phyloP scores from a whole-genome alignment of 805 yeast genomes.

The Ogataea wickerhamii region DNA sequence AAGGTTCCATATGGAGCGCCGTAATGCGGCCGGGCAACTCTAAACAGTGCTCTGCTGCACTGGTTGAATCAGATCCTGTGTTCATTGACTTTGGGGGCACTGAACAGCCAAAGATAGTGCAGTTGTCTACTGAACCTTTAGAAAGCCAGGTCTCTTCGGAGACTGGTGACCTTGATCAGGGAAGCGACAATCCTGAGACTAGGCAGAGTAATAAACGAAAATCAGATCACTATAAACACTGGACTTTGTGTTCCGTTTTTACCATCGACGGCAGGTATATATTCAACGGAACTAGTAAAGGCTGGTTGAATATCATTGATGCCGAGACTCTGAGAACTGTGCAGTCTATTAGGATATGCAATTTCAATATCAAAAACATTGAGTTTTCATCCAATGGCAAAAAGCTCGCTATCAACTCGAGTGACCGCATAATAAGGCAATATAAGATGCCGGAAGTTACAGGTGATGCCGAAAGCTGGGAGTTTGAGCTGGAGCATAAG shows the following conservation, averaged over 20 bases:
- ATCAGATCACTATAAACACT: constrained; percentile 30
- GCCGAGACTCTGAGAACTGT: constrained; percentile 33
- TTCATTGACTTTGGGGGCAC: constrained; percentile 40
- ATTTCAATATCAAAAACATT: constrained; percentile 68
- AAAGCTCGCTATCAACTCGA: constrained; percentile 68
- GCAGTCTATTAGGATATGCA: constrained; percentile 49
- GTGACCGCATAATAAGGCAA: constrained; percentile 74
- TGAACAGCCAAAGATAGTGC: constrained; percentile 11
- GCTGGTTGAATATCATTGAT: constrained; percentile 57
- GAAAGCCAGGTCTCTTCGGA: constrained; percentile 4
- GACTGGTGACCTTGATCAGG: constrained; percentile 14
- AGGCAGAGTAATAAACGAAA: constrained; percentile 15
- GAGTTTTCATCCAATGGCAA: constrained; percentile 55
- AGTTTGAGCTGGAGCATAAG: constrained; percentile 66
- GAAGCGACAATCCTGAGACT: constrained; percentile 20
- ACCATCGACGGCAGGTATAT: constrained; percentile 53
- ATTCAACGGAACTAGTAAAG: constrained; percentile 77
- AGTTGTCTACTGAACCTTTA: constrained; percentile 20
- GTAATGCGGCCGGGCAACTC: constrained; percentile 48
- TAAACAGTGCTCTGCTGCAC: constrained; percentile 54
- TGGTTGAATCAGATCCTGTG: constrained; percentile 60
- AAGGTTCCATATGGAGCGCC: constrained; percentile 73
- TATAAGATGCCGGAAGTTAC: constrained; percentile 37
- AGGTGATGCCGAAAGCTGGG: constrained; percentile 17
- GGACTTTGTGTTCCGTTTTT: constrained; percentile 49